phyloP scores from a whole-genome alignment of 257 asterid genomes.

The Plantago elongata region DNA sequence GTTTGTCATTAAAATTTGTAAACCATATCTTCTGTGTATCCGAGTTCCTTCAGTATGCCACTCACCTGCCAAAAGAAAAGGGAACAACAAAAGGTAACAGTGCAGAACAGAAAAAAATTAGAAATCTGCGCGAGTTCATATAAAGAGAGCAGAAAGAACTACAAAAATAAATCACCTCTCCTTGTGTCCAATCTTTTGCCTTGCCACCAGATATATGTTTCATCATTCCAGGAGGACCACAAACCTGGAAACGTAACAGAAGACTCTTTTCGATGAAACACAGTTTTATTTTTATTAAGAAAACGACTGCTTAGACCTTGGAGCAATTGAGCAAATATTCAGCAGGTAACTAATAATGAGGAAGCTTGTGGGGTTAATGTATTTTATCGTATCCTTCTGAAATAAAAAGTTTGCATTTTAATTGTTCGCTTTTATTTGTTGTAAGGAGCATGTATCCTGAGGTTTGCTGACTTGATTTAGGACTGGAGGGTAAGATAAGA shows the following conservation, averaged over 20 bases:
- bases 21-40: slow-evolving; percentile 75
- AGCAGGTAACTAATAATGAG: no score
- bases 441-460: no score
- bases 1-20: slow-evolving; percentile 56
- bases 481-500: no score
- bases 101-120: neutral
- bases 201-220: slow-evolving; percentile 79
- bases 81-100: neutral
- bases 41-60: slow-evolving; percentile 80
- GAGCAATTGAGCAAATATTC: no score
- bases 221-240: slow-evolving; percentile 99
- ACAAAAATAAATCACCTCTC: slow-evolving; percentile 53
- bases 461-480: no score
- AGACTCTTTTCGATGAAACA: neutral
- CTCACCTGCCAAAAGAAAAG: slow-evolving; percentile 46
- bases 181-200: slow-evolving; percentile 76
- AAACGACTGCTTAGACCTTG: no score
- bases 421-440: no score
- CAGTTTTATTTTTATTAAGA: no score
- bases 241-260: slow-evolving; percentile 52
- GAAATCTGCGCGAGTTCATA: neutral
- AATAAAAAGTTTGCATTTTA: no score
- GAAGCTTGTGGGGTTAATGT: neutral
- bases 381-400: no score
- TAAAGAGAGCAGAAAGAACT: neutral